These are phyloP conservation scores for Delphinella strobiligena DNA, from an alignment of 2,329 filamentous ascomycete species.

Conservation along the genomic window DNA sequence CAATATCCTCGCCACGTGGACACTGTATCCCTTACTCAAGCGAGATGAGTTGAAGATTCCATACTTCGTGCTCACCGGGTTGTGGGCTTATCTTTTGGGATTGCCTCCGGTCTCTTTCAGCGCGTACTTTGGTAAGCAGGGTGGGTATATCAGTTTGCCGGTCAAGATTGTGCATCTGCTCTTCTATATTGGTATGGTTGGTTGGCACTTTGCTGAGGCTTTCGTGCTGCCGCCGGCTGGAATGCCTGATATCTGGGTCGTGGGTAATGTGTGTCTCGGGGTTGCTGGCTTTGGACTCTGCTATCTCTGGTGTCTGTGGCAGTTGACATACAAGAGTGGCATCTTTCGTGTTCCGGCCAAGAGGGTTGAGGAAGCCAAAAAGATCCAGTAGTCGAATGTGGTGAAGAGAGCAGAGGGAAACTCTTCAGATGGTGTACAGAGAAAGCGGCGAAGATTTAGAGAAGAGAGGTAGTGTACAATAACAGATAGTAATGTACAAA, in stretches of 20 bases:
- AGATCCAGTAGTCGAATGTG: constrained; percentile 17
- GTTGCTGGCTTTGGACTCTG: constrained; percentile 75
- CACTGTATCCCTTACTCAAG: constrained; percentile 80
- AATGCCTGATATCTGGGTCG: constrained; percentile 92
- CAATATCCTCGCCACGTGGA: constrained; percentile 82
- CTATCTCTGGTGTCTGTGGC: constrained; percentile 84
- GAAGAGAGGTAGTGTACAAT: too few species aligned
- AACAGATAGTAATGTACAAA: constrained; percentile 6
- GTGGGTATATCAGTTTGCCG: constrained; percentile 38
- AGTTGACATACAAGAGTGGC: constrained; percentile 49
- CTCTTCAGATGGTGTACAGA: too few species aligned
- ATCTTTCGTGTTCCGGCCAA: constrained; percentile 14
- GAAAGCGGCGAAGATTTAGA: too few species aligned
- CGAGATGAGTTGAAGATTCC: constrained; percentile 75
- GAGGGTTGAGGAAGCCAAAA: constrained; percentile 16
- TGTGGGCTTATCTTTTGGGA: constrained; percentile 87
- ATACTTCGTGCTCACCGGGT: constrained; percentile 68
- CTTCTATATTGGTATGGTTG: constrained; percentile 67
- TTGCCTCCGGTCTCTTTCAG: constrained; percentile 66
- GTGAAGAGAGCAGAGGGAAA: neutral
- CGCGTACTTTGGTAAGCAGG: constrained; percentile 45
- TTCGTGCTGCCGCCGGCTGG: constrained; percentile 54
- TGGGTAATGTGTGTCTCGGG: constrained; percentile 78
- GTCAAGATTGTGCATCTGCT: constrained; percentile 59
- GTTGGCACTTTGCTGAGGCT: constrained; percentile 69